Conservation (phyloP, 2,329 filamentous ascomycete species). For the Sodiomyces alkalinus region DNA sequence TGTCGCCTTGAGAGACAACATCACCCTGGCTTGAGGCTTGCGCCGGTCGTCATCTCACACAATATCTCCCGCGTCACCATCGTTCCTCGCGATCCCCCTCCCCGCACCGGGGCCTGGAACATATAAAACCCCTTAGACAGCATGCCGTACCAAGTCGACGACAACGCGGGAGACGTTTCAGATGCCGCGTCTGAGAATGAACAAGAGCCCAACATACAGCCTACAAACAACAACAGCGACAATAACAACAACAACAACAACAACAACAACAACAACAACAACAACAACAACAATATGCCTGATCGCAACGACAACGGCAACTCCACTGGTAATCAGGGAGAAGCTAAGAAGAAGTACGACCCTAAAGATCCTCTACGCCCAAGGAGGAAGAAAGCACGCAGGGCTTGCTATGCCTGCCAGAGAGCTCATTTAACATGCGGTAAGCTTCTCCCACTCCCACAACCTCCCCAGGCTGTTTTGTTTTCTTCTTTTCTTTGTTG, state of each 20-base stretch:
- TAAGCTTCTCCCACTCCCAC: constrained; percentile 48
- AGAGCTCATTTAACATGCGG: constrained; percentile 94
- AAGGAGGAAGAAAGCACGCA: constrained; percentile 84
- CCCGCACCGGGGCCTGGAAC: constrained; percentile 16
- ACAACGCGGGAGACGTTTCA: constrained; percentile 38
- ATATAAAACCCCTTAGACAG: constrained; percentile 37
- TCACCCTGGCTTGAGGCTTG: constrained; percentile 13
- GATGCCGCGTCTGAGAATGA: constrained; percentile 45
- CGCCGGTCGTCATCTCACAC: constrained; percentile 15
- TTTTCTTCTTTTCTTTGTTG: no score
- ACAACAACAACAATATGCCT: constrained; percentile 38
- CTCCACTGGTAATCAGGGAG: constrained; percentile 29
- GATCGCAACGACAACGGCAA: constrained; percentile 19
- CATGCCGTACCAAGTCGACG: constrained; percentile 40
- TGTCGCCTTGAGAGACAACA: constrained; percentile 4
- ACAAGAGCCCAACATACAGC: constrained; percentile 35
- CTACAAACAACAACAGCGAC: constrained; percentile 24
- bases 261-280: constrained; percentile 27
- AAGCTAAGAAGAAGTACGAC: constrained; percentile 54
- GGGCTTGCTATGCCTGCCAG: constrained; percentile 94
- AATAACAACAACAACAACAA: constrained; percentile 37
- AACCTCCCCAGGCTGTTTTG: no score
- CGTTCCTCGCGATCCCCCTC: no score
- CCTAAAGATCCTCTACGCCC: constrained; percentile 85
- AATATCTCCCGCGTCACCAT: constrained; percentile 5